Evolutionary conservation across 1,284 basidiomycete genomes (phyloP).

Genomic region (Fomitopsis schrenkii): DNA sequence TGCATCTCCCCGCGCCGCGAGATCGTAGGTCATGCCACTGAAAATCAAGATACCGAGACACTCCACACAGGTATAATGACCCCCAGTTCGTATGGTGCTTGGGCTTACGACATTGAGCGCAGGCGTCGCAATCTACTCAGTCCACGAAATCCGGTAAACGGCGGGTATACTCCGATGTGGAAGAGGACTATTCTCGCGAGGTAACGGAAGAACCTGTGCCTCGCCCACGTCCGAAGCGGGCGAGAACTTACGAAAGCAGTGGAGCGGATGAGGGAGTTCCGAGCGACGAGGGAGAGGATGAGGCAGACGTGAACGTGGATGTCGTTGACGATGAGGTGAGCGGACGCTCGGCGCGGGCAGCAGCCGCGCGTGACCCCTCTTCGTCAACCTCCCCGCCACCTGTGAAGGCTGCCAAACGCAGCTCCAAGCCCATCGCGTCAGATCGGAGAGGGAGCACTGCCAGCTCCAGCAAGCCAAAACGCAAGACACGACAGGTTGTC

Average conservation of each 20-base stretch:
- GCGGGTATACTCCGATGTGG: slow-evolving; percentile 1
- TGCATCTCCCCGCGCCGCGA: neutral
- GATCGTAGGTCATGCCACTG: neutral
- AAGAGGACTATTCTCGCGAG: slow-evolving; percentile 6
- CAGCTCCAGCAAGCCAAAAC: slow-evolving; percentile 8
- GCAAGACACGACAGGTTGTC: slow-evolving; percentile 14
- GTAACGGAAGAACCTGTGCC: neutral
- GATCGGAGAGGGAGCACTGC: neutral
- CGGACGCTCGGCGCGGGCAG: slow-evolving; percentile 14
- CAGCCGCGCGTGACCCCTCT: slow-evolving; percentile 6
- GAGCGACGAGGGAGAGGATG: slow-evolving; percentile 14
- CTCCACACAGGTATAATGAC: neutral
- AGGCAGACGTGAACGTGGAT: slow-evolving; percentile 22
- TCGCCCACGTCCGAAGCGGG: slow-evolving; percentile 13
- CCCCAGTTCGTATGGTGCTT: neutral
- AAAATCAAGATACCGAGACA: neutral
- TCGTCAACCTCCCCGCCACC: slow-evolving; percentile 12
- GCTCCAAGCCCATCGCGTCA: slow-evolving; percentile 1
- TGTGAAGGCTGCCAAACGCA: slow-evolving; percentile 2
- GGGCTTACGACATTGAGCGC: neutral
- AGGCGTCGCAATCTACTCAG: neutral
- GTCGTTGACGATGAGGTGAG: slow-evolving; percentile 20
- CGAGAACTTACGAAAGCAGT: slow-evolving; percentile 8
- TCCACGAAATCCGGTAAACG: neutral
- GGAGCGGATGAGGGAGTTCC: slow-evolving; percentile 7